Conservation (phyloP, 2,329 filamentous ascomycete species). For the Aspergillus niger region DNA sequence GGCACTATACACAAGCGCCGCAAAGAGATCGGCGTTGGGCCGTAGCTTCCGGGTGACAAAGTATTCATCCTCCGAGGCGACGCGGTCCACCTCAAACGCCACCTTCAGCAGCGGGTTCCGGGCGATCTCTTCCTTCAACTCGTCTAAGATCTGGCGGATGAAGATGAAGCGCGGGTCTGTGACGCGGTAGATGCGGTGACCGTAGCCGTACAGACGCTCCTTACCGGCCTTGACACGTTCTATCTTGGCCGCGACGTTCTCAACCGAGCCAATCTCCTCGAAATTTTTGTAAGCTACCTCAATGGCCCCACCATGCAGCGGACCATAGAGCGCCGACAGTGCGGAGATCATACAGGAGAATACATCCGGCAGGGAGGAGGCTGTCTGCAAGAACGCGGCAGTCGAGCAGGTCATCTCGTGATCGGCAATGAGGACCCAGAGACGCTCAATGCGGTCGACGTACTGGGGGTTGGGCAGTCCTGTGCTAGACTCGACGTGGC, state of each 20-base stretch:
- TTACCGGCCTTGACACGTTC: constrained; percentile 54
- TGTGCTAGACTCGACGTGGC: constrained; percentile 51
- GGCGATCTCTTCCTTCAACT: constrained; percentile 21
- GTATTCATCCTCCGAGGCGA: constrained; percentile 41
- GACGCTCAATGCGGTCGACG: constrained; percentile 51
- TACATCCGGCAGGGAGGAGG: constrained; percentile 56
- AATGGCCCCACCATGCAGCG: constrained; percentile 58
- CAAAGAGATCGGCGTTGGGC: constrained; percentile 45
- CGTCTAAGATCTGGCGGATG: constrained; percentile 43
- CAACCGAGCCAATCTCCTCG: constrained; percentile 54
- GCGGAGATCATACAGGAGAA: constrained; percentile 54
- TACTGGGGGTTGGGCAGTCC: constrained; percentile 52
- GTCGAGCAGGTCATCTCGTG: constrained; percentile 62
- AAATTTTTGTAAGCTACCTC: constrained; percentile 59
- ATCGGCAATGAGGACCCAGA: constrained; percentile 59
- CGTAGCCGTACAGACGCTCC: constrained; percentile 58
- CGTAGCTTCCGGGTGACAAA: constrained; percentile 40
- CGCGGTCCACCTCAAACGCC: constrained; percentile 42
- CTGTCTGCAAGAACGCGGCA: constrained; percentile 56
- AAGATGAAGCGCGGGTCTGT: constrained; percentile 57
- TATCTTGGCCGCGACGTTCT: constrained; percentile 56
- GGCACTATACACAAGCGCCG: constrained; percentile 41
- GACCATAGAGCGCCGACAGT: constrained; percentile 55
- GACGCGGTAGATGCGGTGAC: constrained; percentile 51
- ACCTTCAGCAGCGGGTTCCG: constrained; percentile 39